These are phyloP conservation scores for Apiotrichum porosum DNA, from an alignment of 1,284 basidiomycete species.

Conservation along the genomic window DNA sequence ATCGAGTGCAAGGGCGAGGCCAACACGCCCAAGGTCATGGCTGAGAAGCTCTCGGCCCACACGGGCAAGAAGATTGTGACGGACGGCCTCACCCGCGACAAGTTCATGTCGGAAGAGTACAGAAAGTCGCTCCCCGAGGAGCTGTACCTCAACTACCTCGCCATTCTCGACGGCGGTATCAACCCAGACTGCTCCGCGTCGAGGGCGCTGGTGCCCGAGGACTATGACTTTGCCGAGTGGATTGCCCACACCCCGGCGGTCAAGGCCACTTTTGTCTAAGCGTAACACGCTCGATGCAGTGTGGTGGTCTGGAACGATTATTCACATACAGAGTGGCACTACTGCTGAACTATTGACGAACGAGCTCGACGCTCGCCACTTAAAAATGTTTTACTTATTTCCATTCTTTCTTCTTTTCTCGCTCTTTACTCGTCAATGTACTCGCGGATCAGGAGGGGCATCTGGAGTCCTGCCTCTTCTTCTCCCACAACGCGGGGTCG, in stretches of 20 bases:
- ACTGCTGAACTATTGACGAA: too few relatives aligned
- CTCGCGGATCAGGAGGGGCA: constrained; percentile 39
- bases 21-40: constrained; percentile 5
- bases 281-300: too few relatives aligned
- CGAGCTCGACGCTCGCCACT: too few relatives aligned
- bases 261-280: too few relatives aligned
- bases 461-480: constrained; percentile 43
- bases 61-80: constrained; percentile 11
- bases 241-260: too few relatives aligned
- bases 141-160: not conserved
- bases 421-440: not conserved
- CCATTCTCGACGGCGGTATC: not conserved
- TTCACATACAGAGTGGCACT: too few relatives aligned
- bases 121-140: constrained; percentile 8
- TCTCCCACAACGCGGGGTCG: constrained; percentile 40
- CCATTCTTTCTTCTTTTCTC: not conserved
- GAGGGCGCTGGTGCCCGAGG: too few relatives aligned
- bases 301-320: too few relatives aligned
- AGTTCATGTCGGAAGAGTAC: constrained; percentile 10
- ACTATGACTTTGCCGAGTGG: too few relatives aligned
- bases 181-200: too few relatives aligned
- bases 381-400: too few relatives aligned
- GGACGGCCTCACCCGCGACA: constrained; percentile 1
- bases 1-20: constrained; percentile 11
- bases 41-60: constrained; percentile 7